Base-by-base conservation (phyloP, 2,329 filamentous ascomycete species). In the Ascochyta lentis region DNA sequence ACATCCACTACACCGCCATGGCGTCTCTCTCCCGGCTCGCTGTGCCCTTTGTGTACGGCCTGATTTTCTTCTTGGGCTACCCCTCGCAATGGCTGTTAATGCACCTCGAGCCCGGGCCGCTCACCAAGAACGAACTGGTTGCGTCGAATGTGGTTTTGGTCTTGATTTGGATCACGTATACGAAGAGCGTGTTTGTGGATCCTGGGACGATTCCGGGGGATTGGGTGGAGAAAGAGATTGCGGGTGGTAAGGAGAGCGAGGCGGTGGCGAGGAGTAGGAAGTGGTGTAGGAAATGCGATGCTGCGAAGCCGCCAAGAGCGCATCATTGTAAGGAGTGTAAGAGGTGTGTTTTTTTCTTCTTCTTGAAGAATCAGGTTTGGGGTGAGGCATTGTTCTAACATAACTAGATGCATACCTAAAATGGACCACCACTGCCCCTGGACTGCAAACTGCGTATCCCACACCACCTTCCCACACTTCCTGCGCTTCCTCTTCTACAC, bases 381-480 rank as follows among this genome's bases (percentile, higher is more conserved):
- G 13, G n/a, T 6, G 31, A n/a, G 31, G 8, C 1, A n/a, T 33
- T n/a, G 6, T 38, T 37, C 51, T 54, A 46, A 54, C 19, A 37
- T 3, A 2, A 13, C 6, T 49, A 85, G 83, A 65, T 92, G 90
- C 74, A 84, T 92, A 44, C 88, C 89, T 34, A 89, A 86, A 76
- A 93, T 93, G 90, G 90, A 93, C 77, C 89, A 92, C 77, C 90
- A 96, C 78, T 95, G 91, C 70, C 90, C 91, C 3, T 95, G 91
- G 91, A 94, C 90, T 3, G 80, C 78, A 58, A 94, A 93, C 76
- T 96, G 91, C 78, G 89, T 95, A 49, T 92, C 89, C 12, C 84
- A 92, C 74, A 88, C 87, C 57, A 93, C 89, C 1, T 90, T 92
- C 67, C 91, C 91, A 7, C 88, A 94, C 77, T 95, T 95, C 75